Base-by-base conservation (phyloP, 139 green algal genomes). In the Pseudopediastrum boryanum region DNA sequence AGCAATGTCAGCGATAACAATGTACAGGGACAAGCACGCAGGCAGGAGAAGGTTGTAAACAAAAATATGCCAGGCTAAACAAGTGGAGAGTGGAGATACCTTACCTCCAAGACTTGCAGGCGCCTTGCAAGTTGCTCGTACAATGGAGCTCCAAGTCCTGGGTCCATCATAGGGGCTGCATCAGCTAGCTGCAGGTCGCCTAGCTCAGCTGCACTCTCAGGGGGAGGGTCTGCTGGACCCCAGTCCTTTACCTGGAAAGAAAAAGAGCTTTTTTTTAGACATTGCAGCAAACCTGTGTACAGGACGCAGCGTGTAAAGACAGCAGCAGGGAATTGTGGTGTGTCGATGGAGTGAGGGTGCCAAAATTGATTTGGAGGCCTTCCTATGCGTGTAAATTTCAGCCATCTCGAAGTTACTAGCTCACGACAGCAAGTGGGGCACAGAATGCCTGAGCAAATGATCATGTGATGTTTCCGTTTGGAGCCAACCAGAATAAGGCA, bases 101-200 rank as follows among this genome's bases (percentile, higher is more conserved):
- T 10, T 52, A 78, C 71, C 71, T 78, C 71, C 9, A 78, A 41
- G 54, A 70, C 56, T 16, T 70, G 54, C 29, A 56, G 54, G 50
- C 69, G 71, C 2, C 46, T 39, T 19, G 39, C 71, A 27, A 78
- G 54, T 29, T 78, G 71, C 38, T 70, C 35, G 41, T 61, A 78
- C 35, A 78, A 69, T 4, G 71, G 71, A 6, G 27, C 71, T 38
- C 41, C 50, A 27, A 52, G 23, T n/a, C 33, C 41, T n/a, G 21
- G 19, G 16, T 35, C 62, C 31, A 38, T 38, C 31, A 38, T 23
- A 35, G 62, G 19, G 13, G 62, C 62, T n/a, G n/a, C n/a, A n/a
- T n/a, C n/a, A n/a, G n/a, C 10, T 27, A 78, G 54, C 12, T 78
- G 71, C 27, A 78, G 71, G 27, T 78, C 71, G 16, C 71, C 71